Evolutionary conservation across 345 rosid genomes (phyloP), one percentile per base, ranked within the genome.

Genomic region (Brassica incana): DNA sequence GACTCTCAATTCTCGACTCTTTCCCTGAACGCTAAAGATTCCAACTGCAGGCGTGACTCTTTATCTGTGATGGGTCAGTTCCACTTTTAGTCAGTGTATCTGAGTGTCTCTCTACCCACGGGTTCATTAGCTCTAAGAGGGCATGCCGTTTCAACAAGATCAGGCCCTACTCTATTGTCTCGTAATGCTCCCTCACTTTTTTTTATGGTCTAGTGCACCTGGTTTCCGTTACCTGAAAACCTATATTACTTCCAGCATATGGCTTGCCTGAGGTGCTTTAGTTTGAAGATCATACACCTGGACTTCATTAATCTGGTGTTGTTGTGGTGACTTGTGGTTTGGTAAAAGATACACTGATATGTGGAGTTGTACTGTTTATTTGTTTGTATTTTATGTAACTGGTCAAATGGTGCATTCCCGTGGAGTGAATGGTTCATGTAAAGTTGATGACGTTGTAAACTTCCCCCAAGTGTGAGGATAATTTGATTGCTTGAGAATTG

Each of bases 1-100:
- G 99, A 96, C 64, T 86, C 97, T 79, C 97, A 90, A 82, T 89
- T 96, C 72, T 88, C 88, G 15, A 89, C 83, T 82, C 97, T 93
- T 71, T 90, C 99, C 43, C 72, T 93, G 83, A 92, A 87, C 60
- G 86, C 85, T 27, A 91, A 88, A 77, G 95, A 92, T 74, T 79
- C 90, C 59, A 88, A 77, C 82, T 71, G 89, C 67, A 87, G 92
- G 65, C 87, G 76, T 66, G 95, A 92, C 72, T 70, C 90, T 71
- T 94, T 88, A 62, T 73, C 90, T 72, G 87, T 89, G 67, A 86
- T 85, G 78, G 89, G 93, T 82, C 83, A 88, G 9, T 85, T 87
- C 77, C 94, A 70, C 81, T 88, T 82, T 78, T 91, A 90, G 89
- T 48, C 20, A 27, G 5, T 2, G 35, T 52, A 29, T 35, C 59